Evolutionary conservation across 208 protist genomes (phyloP).

Genomic region (Wallacemonas sp.): DNA sequence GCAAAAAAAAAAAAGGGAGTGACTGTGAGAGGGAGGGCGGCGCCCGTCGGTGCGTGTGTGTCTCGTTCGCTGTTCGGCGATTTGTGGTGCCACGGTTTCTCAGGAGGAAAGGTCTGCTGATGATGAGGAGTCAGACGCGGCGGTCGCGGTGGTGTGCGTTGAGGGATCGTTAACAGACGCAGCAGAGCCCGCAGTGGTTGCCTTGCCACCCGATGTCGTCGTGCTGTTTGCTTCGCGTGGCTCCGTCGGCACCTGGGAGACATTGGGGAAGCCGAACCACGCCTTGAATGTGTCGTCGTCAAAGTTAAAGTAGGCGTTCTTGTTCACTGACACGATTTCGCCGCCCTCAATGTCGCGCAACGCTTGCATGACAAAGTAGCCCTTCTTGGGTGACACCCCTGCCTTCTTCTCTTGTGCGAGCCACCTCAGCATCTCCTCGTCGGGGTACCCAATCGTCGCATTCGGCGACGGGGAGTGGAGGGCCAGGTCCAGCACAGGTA

Average conservation of each 20-base stretch:
- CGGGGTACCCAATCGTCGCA: constrained; percentile 79
- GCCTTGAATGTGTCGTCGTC: constrained; percentile 82
- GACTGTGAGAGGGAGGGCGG: too few species aligned
- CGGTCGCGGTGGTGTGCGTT: not conserved
- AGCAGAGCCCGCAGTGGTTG: constrained; percentile 5
- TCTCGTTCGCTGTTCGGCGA: too few species aligned
- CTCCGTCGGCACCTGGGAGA: constrained; percentile 41
- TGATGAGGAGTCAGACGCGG: too few species aligned
- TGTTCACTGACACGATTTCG: constrained; percentile 78
- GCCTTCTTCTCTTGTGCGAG: constrained; percentile 69
- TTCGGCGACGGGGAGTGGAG: constrained; percentile 81
- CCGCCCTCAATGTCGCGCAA: constrained; percentile 77
- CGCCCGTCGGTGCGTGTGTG: too few species aligned
- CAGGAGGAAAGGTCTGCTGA: too few species aligned
- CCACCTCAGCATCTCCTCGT: constrained; percentile 86
- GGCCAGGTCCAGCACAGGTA: constrained; percentile 83
- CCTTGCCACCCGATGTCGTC: not conserved
- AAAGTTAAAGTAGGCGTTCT: constrained; percentile 89
- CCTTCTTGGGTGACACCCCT: constrained; percentile 41
- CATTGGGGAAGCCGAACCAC: constrained; percentile 86
- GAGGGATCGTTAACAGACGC: too few species aligned
- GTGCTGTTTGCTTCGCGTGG: not conserved
- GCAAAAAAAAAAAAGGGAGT: too few species aligned
- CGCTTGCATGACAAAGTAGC: constrained; percentile 89
- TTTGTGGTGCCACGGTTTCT: too few species aligned